Evolutionary conservation across 345 rosid genomes (phyloP).

Genomic region (Salix purpurea): DNA sequence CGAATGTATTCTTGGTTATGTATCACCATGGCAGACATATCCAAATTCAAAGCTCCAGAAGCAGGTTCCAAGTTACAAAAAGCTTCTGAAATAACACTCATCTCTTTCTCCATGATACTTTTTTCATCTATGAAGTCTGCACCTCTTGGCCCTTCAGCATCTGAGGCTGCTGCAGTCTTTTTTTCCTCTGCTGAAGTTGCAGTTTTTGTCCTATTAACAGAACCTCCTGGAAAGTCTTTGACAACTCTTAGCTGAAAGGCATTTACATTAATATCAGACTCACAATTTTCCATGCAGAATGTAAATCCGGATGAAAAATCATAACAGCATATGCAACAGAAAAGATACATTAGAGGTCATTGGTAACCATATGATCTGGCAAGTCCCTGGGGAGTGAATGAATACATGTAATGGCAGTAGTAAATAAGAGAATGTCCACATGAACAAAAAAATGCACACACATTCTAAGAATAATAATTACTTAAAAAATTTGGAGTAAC

Average conservation of each 20-base stretch:
- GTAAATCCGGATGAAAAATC: not conserved
- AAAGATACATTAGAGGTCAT: not conserved
- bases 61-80: constrained; percentile 24
- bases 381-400: not conserved
- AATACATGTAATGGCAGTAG: not conserved
- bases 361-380: not conserved
- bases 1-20: constrained; percentile 36
- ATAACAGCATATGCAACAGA: not conserved
- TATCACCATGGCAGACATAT: constrained; percentile 25
- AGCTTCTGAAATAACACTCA: constrained; percentile 27
- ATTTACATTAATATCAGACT: constrained; percentile 24
- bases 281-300: constrained; percentile 3
- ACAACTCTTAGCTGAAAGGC: constrained; percentile 50
- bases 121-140: constrained; percentile 28
- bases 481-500: not conserved
- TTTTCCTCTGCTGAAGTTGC: constrained; percentile 36
- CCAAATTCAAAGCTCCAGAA: constrained; percentile 28
- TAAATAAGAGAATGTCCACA: not conserved
- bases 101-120: constrained; percentile 15
- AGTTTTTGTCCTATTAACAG: constrained; percentile 30
- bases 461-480: not conserved
- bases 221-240: constrained; percentile 45
- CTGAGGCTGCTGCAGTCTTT: constrained; percentile 23
- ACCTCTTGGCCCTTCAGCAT: constrained; percentile 30
- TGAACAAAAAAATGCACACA: not conserved